Conservation (phyloP, 1,139 yeast genomes). For the Pneumocystis sp. region DNA sequence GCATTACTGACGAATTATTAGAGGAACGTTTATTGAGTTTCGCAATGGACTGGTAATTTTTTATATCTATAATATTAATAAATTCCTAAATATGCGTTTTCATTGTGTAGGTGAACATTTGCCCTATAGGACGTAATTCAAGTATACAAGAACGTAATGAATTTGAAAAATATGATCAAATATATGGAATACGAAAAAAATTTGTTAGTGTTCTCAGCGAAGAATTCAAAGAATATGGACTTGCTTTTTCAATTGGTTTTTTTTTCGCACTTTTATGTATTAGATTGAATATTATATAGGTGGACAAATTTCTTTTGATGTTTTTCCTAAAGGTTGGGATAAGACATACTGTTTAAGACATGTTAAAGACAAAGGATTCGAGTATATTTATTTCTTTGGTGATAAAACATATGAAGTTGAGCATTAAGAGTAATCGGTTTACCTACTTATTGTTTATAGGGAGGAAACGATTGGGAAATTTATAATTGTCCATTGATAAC, state of each 20-base stretch:
- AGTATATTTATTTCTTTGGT: slow-evolving; percentile 91
- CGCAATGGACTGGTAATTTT: slow-evolving; percentile 73
- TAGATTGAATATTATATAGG: slow-evolving; percentile 5
- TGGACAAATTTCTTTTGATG: slow-evolving; percentile 97
- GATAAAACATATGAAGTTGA: slow-evolving; percentile 66
- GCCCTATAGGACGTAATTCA: slow-evolving; percentile 98
- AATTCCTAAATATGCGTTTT: background rate
- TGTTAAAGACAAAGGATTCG: slow-evolving; percentile 70
- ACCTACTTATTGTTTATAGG: slow-evolving; percentile 24
- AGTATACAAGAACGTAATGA: slow-evolving; percentile 85
- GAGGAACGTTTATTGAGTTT: slow-evolving; percentile 97
- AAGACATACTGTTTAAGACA: slow-evolving; percentile 95
- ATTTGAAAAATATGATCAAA: slow-evolving; percentile 68
- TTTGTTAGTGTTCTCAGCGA: slow-evolving; percentile 73
- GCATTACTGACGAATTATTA: slow-evolving; percentile 26
- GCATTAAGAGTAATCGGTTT: too few species aligned
- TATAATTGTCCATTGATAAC: slow-evolving; percentile 80
- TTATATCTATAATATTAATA: background rate
- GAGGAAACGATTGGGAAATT: slow-evolving; percentile 98
- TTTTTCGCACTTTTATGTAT: background rate
- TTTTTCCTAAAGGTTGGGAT: slow-evolving; percentile 99
- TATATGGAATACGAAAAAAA: slow-evolving; percentile 61
- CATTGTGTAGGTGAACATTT: slow-evolving; percentile 48
- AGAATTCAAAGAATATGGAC: slow-evolving; percentile 65
- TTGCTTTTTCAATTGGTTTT: slow-evolving; percentile 84